phyloP scores from a whole-genome alignment of 352 stramenopile species.

The Blastocystis sp. region DNA sequence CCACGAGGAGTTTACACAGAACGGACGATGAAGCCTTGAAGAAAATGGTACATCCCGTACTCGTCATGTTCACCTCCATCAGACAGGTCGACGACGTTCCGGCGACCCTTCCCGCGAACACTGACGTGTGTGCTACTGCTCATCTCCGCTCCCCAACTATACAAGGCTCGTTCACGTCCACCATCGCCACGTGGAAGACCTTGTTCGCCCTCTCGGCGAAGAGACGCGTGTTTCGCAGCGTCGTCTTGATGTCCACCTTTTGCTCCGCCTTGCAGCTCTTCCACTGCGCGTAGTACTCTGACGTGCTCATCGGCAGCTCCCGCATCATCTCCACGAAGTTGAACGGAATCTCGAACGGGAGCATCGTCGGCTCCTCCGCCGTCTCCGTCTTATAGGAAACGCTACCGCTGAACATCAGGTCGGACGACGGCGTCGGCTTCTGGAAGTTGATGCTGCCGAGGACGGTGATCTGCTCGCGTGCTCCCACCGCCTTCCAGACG shows the following conservation, averaged over 20 bases:
- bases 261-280: conserved; percentile 14
- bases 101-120: conserved; percentile 26
- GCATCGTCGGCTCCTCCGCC: neutral
- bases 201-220: conserved; percentile 42
- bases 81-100: conserved; percentile 12
- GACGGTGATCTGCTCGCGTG: conserved; percentile 17
- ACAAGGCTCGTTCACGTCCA: conserved; percentile 20
- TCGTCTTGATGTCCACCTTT: conserved; percentile 18
- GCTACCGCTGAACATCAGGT: neutral
- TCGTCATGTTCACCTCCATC: conserved; percentile 52
- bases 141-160: neutral
- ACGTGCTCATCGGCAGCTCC: conserved; percentile 9
- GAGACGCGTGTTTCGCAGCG: conserved; percentile 11
- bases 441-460: conserved; percentile 40
- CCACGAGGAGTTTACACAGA: conserved; percentile 16
- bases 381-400: neutral
- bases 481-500: neutral
- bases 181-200: conserved; percentile 15
- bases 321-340: conserved; percentile 52
- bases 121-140: neutral
- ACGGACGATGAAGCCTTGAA: conserved; percentile 22
- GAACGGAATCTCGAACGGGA: conserved; percentile 41
- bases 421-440: conserved; percentile 38
- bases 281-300: conserved; percentile 29
- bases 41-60: conserved; percentile 45